Evolutionary conservation across 768 basidiomycete genomes (phyloP).

Genomic region (Russula griseocarnosa): DNA sequence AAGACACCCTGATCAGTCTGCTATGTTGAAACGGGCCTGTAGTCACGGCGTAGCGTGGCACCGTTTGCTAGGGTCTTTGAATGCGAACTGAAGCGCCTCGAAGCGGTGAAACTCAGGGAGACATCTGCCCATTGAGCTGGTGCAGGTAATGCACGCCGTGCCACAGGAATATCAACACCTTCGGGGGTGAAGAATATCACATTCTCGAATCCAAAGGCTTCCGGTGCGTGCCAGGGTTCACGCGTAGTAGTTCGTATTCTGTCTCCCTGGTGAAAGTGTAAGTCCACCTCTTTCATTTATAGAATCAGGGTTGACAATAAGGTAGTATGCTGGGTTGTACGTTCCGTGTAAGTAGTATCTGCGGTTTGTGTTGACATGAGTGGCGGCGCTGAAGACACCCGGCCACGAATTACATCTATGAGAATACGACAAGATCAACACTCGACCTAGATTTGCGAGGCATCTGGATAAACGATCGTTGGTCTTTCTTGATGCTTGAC

Average conservation of each 20-base stretch:
- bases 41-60: background rate
- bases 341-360: slow-evolving; percentile 48
- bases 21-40: background rate
- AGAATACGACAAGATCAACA: slow-evolving; percentile 40
- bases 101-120: slow-evolving; percentile 14
- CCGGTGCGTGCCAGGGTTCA: slow-evolving; percentile 40
- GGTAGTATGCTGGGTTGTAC: slow-evolving; percentile 74
- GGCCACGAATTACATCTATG: slow-evolving; percentile 70
- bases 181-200: slow-evolving; percentile 57
- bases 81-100: slow-evolving; percentile 14
- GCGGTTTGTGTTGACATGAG: background rate
- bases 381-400: no score
- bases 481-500: slow-evolving; percentile 30
- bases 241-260: no score
- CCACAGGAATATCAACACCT: slow-evolving; percentile 5
- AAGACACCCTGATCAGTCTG: background rate
- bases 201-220: slow-evolving; percentile 62
- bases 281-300: slow-evolving; percentile 29
- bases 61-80: background rate
- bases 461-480: slow-evolving; percentile 71
- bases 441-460: slow-evolving; percentile 61
- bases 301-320: background rate
- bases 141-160: background rate
- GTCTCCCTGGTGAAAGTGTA: slow-evolving; percentile 71
- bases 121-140: background rate